Conservation (phyloP, 2,329 filamentous ascomycete species). For the Exophiala bonariae region DNA sequence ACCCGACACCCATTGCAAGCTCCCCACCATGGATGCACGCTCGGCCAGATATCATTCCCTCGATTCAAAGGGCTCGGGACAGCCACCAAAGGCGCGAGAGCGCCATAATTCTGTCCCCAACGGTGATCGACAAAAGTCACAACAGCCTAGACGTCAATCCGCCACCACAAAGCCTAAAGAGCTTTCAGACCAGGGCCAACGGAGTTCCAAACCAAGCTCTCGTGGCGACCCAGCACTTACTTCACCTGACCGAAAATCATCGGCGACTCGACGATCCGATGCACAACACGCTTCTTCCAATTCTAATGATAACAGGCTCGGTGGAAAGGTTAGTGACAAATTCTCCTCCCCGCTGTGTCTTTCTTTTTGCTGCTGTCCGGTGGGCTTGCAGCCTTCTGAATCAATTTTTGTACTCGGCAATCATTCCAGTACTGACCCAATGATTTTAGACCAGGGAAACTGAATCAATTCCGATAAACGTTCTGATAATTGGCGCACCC, state of each 20-base stretch:
- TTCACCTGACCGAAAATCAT: conserved; percentile 11
- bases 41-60: conserved; percentile 28
- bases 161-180: conserved; percentile 19
- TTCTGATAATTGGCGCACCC: conserved; percentile 57
- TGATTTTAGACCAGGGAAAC: conserved; percentile 14
- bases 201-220: conserved; percentile 21
- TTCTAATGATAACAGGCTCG: conserved; percentile 12
- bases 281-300: conserved; percentile 3
- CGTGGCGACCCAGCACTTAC: conserved; percentile 14
- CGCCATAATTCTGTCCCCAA: conserved; percentile 27
- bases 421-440: conserved; percentile 8
- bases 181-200: conserved; percentile 4
- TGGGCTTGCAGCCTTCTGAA: not conserved
- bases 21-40: conserved; percentile 26
- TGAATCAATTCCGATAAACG: conserved; percentile 50
- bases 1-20: not conserved
- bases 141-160: conserved; percentile 20
- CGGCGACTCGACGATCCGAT: conserved; percentile 5
- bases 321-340: conserved; percentile 19
- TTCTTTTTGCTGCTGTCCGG: not conserved
- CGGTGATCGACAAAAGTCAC: conserved; percentile 21
- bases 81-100: conserved; percentile 22
- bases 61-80: conserved; percentile 20
- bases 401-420: not conserved
- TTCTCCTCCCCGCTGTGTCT: not conserved